Evolutionary conservation across 768 basidiomycete species (phyloP).

Genomic region (Arthromyces matolae): DNA sequence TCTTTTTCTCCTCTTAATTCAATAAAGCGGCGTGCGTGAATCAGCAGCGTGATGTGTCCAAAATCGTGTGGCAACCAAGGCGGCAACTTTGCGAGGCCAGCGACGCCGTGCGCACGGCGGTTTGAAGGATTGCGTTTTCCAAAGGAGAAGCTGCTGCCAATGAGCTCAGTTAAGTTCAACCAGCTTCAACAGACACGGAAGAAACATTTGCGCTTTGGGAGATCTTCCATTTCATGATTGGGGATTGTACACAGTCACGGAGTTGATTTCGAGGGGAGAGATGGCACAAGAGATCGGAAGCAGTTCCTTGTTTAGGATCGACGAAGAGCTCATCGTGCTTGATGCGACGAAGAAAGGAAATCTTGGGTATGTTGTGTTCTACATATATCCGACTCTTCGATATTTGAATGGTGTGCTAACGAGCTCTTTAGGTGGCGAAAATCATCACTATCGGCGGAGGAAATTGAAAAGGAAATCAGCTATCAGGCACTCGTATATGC

Average conservation of each 20-base stretch:
- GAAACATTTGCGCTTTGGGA: slow-evolving; percentile 93
- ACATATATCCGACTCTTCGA: no score
- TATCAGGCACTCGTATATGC: no score
- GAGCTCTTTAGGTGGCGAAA: slow-evolving; percentile 62
- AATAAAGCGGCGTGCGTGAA: no score
- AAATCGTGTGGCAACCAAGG: no score
- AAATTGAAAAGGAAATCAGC: slow-evolving; percentile 98
- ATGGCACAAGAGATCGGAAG: slow-evolving; percentile 99
- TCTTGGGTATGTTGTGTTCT: slow-evolving; percentile 70
- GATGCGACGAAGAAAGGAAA: slow-evolving; percentile 99
- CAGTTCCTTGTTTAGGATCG: slow-evolving; percentile 96
- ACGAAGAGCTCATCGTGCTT: slow-evolving; percentile 96
- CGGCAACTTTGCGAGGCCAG: no score
- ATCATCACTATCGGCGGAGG: slow-evolving; percentile 89
- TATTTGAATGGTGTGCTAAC: slow-evolving; percentile 11
- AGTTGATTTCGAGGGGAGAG: slow-evolving; percentile 87
- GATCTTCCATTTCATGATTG: slow-evolving; percentile 97
- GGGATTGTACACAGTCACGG: slow-evolving; percentile 98
- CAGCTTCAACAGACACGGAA: slow-evolving; percentile 96
- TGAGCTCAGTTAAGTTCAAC: slow-evolving; percentile 93
- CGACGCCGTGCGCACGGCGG: no score
- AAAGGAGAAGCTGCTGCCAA: slow-evolving; percentile 64
- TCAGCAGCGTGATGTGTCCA: no score
- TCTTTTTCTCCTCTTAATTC: neutral
- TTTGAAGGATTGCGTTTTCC: no score